Conservation (phyloP, 2,329 filamentous ascomycete genomes). For the Sphaerulina populicola region DNA sequence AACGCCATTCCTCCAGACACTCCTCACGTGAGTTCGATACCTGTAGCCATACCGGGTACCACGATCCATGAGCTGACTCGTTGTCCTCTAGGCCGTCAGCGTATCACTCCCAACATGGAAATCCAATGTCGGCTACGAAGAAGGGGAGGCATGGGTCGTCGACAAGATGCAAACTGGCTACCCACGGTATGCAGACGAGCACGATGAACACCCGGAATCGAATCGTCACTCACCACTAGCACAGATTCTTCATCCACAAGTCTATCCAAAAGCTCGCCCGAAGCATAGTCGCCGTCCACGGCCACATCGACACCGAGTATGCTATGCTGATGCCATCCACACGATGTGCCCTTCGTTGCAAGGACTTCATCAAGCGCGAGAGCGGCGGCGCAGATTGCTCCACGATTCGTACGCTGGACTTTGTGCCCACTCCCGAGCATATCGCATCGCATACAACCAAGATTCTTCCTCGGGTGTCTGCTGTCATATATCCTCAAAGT, state of each 20-base stretch:
- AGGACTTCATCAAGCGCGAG: constrained; percentile 60
- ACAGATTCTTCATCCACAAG: constrained; percentile 83
- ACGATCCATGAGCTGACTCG: constrained; percentile 5
- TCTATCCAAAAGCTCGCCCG: constrained; percentile 65
- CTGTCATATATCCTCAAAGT: constrained; percentile 60
- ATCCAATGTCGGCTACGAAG: constrained; percentile 86
- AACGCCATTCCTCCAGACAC: constrained; percentile 70
- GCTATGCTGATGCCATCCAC: constrained; percentile 78
- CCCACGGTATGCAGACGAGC: constrained; percentile 53
- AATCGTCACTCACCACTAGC: neutral
- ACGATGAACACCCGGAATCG: neutral
- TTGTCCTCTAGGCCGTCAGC: constrained; percentile 66
- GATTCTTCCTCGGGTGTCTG: constrained; percentile 40
- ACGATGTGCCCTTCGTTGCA: constrained; percentile 61
- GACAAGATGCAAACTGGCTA: constrained; percentile 83
- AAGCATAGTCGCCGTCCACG: constrained; percentile 58
- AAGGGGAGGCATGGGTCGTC: constrained; percentile 81
- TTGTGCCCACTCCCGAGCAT: constrained; percentile 53
- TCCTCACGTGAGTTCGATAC: constrained; percentile 62
- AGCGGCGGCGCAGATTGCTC: constrained; percentile 45
- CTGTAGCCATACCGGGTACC: neutral
- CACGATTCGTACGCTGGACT: constrained; percentile 51
- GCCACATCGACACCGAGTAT: constrained; percentile 49
- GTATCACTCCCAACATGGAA: constrained; percentile 92
- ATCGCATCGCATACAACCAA: constrained; percentile 33